Evolutionary conservation across 345 rosid species (phyloP), one percentile per base, ranked within the genome.

Genomic region (Eucalyptus sideroxylon): DNA sequence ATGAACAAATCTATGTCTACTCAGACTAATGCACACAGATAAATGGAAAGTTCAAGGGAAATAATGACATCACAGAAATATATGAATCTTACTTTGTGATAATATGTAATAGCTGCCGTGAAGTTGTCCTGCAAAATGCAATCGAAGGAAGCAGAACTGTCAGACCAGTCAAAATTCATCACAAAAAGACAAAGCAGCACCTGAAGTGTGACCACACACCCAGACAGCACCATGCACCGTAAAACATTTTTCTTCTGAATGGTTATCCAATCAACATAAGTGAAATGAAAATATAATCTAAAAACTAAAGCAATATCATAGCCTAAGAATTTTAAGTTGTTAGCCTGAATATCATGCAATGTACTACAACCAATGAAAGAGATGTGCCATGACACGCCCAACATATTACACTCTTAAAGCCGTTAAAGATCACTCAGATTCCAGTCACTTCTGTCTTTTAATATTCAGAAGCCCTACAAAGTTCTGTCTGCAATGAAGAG

Each of bases 31-130:
- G 10, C 85, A 40, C 30, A 77, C 30, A 21, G 83, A 77, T 37
- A 72, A 77, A 77, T 77, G 83, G 65, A 34, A 30, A 30, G 62
- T 21, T 86, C 88, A 77, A 37, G 45, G 27, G 83, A 77, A 77
- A 37, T 19, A 77, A 77, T 42, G 47, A 27, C 45, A 77, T 77
- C 15, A 21, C 83, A 77, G 83, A 77, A 77, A 37, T 16, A 56
- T 45, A 30, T 31, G 62, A 80, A 42, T 56, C 89, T 91, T 89
- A 97, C 99, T 96, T 98, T 96, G 93, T 96, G 99, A 89, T 98
- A 95, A 90, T 91, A 93, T n/a, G 96, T 92, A 88, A 98, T 96
- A 53, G 99, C 99, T 90, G 96, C 93, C 86, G 96, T 89, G 89
- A 94, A 96, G 89, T 98, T 93, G 86, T 96, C 98, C 99, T 98